phyloP scores from a whole-genome alignment of 768 basidiomycete species.

The Tylopilus subfusipes region DNA sequence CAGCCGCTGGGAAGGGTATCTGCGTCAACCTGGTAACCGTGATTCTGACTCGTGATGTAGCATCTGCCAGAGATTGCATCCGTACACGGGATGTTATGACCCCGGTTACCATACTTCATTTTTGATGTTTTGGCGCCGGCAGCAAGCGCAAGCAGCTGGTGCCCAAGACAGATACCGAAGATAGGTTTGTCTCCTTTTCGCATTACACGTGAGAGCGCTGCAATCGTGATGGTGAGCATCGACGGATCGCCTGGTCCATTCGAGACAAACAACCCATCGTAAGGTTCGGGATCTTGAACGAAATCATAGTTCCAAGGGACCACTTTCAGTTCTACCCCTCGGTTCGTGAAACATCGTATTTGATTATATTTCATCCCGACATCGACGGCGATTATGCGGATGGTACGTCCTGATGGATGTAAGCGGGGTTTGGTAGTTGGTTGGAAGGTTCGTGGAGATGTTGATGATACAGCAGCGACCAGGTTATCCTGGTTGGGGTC shows the following conservation, averaged over 20 bases:
- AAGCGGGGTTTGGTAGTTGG: conserved; percentile 52
- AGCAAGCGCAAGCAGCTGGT: conserved; percentile 94
- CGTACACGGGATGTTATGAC: conserved; percentile 98
- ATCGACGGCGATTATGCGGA: conserved; percentile 89
- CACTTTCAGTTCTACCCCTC: conserved; percentile 94
- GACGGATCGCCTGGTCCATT: conserved; percentile 98
- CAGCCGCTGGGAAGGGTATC: conserved; percentile 75
- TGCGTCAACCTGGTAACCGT: conserved; percentile 93
- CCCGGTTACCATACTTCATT: conserved; percentile 99
- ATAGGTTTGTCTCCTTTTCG: conserved; percentile 78
- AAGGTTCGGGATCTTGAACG: conserved; percentile 70
- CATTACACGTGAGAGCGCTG: conserved; percentile 62
- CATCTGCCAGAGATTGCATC: conserved; percentile 91
- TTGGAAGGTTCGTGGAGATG: conserved; percentile 62
- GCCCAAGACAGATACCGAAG: conserved; percentile 98
- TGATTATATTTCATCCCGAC: conserved; percentile 99
- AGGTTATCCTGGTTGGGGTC: conserved; percentile 91
- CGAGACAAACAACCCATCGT: conserved; percentile 93
- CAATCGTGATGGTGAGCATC: conserved; percentile 70
- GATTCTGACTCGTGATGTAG: conserved; percentile 99
- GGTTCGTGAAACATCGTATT: conserved; percentile 89
- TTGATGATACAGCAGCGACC: conserved; percentile 83
- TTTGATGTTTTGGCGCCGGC: conserved; percentile 93
- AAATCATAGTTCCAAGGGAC: conserved; percentile 98
- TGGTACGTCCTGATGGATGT: conserved; percentile 74